Conservation (phyloP, 2,329 filamentous ascomycete species). For the Akanthomyces muscarius region DNA sequence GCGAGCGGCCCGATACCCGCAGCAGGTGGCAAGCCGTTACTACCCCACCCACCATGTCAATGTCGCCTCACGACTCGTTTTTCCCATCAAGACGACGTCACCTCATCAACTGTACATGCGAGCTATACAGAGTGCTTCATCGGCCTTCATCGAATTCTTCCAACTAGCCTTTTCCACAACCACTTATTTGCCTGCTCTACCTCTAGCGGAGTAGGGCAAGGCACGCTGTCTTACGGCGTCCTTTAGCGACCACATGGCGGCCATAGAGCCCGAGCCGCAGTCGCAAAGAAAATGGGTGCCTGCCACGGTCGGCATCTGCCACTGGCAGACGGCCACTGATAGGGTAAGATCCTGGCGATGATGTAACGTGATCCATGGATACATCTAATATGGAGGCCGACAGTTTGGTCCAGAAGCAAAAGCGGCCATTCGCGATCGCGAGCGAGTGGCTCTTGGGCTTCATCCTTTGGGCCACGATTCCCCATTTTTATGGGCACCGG, state of each 20-base stretch:
- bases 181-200: background rate
- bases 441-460: constrained; percentile 27
- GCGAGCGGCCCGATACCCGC: background rate
- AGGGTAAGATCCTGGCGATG: constrained; percentile 28
- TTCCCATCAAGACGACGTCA: background rate
- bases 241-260: constrained; percentile 3
- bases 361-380: background rate
- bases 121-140: background rate
- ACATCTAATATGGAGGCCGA: background rate
- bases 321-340: constrained; percentile 35
- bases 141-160: background rate
- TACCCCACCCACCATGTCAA: constrained; percentile 6
- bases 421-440: constrained; percentile 33
- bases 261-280: background rate
- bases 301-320: constrained; percentile 32
- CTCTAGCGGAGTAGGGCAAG: background rate
- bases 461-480: constrained; percentile 24
- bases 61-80: background rate
- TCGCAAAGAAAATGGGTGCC: constrained; percentile 10
- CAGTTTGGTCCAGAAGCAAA: constrained; percentile 37
- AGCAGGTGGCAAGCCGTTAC: background rate
- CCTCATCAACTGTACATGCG: background rate
- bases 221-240: background rate
- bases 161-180: background rate
- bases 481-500: constrained; percentile 29